phyloP scores from a whole-genome alignment of 2,329 filamentous ascomycete genomes.

The Plenodomus lindquistii region DNA sequence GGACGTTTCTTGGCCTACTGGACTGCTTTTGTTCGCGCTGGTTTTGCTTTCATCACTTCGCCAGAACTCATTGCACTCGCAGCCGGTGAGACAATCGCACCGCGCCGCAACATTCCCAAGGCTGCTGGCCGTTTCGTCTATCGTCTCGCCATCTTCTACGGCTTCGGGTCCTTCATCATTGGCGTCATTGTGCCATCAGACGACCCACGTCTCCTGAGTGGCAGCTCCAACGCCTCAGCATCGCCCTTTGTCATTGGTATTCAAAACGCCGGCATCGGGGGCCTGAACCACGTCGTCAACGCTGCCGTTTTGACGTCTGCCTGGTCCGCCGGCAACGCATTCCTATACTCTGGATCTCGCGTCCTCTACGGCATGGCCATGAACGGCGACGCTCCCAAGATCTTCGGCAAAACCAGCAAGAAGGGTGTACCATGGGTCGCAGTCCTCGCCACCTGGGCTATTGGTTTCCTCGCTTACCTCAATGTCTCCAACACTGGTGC shows the following conservation, averaged over 20 bases:
- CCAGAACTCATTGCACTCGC: conserved; percentile 41
- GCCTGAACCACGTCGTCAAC: conserved; percentile 73
- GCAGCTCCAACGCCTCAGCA: conserved; percentile 37
- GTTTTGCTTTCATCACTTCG: conserved; percentile 46
- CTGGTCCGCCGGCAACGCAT: conserved; percentile 71
- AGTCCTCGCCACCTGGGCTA: conserved; percentile 45
- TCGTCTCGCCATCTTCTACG: conserved; percentile 61
- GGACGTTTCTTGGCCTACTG: conserved; percentile 67
- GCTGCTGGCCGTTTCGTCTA: conserved; percentile 58
- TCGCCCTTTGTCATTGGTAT: conserved; percentile 67
- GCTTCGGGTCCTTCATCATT: conserved; percentile 57
- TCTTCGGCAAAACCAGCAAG: conserved; percentile 54
- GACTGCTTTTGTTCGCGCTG: conserved; percentile 59
- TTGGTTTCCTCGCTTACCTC: conserved; percentile 54
- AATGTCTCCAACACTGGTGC: conserved; percentile 53
- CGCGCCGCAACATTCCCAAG: conserved; percentile 54
- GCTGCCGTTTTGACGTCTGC: conserved; percentile 74
- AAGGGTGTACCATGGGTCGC: conserved; percentile 48
- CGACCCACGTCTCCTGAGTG: conserved; percentile 51
- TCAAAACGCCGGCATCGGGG: conserved; percentile 66
- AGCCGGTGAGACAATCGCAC: conserved; percentile 41
- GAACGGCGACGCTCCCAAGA: conserved; percentile 55
- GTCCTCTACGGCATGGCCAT: conserved; percentile 55
- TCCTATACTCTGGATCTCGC: conserved; percentile 60
- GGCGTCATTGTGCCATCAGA: conserved; percentile 63